phyloP scores from a whole-genome alignment of 495 filamentous ascomycete genomes.

The Neurospora sp. region DNA sequence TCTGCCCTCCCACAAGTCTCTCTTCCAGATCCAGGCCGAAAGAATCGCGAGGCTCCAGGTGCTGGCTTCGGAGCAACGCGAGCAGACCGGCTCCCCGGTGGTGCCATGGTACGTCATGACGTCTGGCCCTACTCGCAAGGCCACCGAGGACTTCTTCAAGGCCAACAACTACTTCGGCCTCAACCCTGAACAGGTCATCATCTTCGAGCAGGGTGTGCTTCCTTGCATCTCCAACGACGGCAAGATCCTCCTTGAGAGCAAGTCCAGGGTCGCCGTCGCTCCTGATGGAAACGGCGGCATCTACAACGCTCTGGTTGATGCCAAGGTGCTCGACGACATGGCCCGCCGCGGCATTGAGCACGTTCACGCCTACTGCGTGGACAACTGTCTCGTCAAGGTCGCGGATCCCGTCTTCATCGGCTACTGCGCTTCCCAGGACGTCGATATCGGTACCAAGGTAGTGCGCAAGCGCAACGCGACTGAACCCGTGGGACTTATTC shows the following conservation, averaged over 20 bases:
- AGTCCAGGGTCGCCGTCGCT: conserved; percentile 87
- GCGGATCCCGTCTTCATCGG: conserved; percentile 94
- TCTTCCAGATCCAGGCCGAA: conserved; percentile 97
- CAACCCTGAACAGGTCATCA: conserved; percentile 68
- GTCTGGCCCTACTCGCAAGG: conserved; percentile 84
- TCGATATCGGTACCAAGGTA: conserved; percentile 97
- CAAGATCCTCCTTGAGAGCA: conserved; percentile 89
- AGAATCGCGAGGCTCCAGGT: conserved; percentile 79
- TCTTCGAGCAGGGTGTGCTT: conserved; percentile 96
- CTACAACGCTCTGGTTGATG: conserved; percentile 80
- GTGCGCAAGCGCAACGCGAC: conserved; percentile 96
- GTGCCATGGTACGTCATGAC: conserved; percentile 99
- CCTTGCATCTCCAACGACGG: conserved; percentile 97
- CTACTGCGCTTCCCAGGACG: conserved; percentile 77
- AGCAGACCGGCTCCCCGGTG: conserved; percentile 39
- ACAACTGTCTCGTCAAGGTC: conserved; percentile 98
- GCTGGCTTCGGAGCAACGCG: conserved; percentile 52
- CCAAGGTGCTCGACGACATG: conserved; percentile 82
- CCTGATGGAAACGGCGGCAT: conserved; percentile 98
- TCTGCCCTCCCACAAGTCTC: conserved; percentile 79
- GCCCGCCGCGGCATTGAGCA: conserved; percentile 81
- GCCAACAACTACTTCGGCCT: conserved; percentile 86
- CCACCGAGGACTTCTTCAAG: conserved; percentile 88
- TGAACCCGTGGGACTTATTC: conserved; percentile 90
- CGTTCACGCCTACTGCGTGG: conserved; percentile 95